Evolutionary conservation across 805 yeast genomes (phyloP), one percentile per base, ranked within the genome.

Genomic region (Novakomyces olei): DNA sequence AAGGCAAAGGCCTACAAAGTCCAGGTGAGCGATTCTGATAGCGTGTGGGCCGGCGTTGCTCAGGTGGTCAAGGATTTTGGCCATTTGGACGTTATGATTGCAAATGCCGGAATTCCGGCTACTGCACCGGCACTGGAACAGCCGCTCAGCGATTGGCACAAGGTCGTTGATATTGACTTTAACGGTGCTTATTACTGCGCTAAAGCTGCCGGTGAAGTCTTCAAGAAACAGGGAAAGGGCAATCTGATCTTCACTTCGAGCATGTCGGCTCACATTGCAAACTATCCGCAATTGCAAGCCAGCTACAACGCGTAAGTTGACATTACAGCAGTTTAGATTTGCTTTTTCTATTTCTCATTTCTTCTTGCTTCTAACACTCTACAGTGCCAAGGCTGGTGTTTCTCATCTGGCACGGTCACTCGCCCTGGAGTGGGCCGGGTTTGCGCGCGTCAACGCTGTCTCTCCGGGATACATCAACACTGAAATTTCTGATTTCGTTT

Each of bases 201-300:
- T 38, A 73, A 74, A 56, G 57, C 63, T 33, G 65, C 72, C 26
- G 94, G 93, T 32, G 72, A 57, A 39, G 59, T 71, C 35, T 80
- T 80, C 62, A 66, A 67, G 49, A 55, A 63, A 44, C 78, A 75
- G 32, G 17, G 32, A 7, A 27, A 15, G 8, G 30, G 30, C 20
- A 72, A 85, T 1, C 60, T 80, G 42, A 68, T 80, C 41, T 61
- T 75, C 51, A 79, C 92, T 3, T 79, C 88, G 3, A 76, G 91
- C 26, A 79, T 80, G 76, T 74, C 88, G 15, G 92, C 75, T 7
- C 80, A 72, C 53, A 70, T 80, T 43, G 83, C 68, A 43, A 79
- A 79, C 50, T 67, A 68, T 38, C 93, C 93, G 16, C 83, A 80
- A 51, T 59, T 68, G 47, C 92, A 79, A 54, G 74, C 91, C 5